Percentiles rank a stretch among this genome's conserved stretches.
These are phyloP conservation scores for Saraca asoca DNA, from an alignment of 331 rosid species.

Conservation along the genomic window DNA sequence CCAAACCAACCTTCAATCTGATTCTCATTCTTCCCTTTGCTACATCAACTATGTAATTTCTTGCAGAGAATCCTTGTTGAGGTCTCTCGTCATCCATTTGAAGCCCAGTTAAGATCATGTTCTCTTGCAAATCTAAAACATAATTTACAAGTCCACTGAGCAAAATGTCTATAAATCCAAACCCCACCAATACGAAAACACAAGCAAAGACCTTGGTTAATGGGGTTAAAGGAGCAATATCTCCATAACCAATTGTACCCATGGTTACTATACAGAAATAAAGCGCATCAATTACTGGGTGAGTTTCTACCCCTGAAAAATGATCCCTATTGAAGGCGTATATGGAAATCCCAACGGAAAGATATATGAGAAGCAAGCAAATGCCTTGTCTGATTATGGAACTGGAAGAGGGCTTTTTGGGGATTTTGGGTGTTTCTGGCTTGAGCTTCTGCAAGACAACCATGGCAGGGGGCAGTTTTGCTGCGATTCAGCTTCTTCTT, in stretches of 20 bases:
- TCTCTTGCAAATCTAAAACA: constrained; percentile 74
- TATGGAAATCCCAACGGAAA: constrained; percentile 60
- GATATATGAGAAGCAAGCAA: constrained; percentile 53
- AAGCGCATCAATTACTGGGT: constrained; percentile 75
- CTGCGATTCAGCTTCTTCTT: constrained; percentile 64
- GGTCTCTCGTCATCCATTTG: constrained; percentile 37
- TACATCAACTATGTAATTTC: constrained; percentile 69
- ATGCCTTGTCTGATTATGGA: constrained; percentile 66
- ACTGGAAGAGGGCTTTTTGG: constrained; percentile 41
- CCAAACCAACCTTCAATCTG: constrained; percentile 78
- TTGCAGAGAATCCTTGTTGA: constrained; percentile 51
- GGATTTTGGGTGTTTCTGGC: constrained; percentile 40
- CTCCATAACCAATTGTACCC: constrained; percentile 91
- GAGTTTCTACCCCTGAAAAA: constrained; percentile 71
- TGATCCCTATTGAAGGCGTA: constrained; percentile 61
- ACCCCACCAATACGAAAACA: constrained; percentile 71
- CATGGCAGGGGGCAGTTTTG: constrained; percentile 86
- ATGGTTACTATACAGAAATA: constrained; percentile 80
- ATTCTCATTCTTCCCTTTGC: constrained; percentile 91
- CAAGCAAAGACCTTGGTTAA: constrained; percentile 67
- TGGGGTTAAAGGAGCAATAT: constrained; percentile 67
- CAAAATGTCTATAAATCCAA: constrained; percentile 72
- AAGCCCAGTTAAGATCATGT: constrained; percentile 53
- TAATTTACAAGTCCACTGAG: constrained; percentile 77
- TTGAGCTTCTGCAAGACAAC: constrained; percentile 42